phyloP scores from a whole-genome alignment of 305 asterid genomes.

The Fraxinus nigra region DNA sequence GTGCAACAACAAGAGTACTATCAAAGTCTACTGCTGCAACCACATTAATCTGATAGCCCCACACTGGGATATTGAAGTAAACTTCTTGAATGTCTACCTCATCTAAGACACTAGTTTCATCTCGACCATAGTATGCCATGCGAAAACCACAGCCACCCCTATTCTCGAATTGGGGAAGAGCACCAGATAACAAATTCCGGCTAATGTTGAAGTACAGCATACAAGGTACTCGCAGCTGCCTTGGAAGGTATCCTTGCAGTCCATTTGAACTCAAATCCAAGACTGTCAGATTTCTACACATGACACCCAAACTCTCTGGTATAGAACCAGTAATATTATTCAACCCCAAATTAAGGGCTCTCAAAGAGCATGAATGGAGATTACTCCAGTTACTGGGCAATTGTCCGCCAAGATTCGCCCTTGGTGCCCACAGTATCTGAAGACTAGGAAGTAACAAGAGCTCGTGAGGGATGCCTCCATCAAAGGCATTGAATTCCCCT shows the following conservation, averaged over 20 bases:
- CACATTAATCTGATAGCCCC: neutral
- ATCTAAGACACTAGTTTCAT: neutral
- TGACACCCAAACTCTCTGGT: neutral
- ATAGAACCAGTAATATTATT: neutral
- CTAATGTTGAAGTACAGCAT: neutral
- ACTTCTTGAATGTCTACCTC: neutral
- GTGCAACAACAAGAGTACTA: neutral
- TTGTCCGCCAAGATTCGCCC: neutral
- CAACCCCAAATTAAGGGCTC: neutral
- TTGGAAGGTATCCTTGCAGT: neutral
- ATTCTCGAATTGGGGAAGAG: neutral
- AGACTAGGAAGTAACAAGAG: neutral
- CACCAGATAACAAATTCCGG: neutral
- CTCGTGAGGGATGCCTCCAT: neutral
- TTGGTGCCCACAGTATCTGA: neutral
- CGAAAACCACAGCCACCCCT: neutral
- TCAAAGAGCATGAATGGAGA: too few relatives aligned
- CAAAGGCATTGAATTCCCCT: neutral
- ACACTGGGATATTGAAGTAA: neutral
- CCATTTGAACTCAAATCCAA: too few relatives aligned
- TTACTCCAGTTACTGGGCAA: neutral
- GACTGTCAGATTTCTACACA: too few relatives aligned
- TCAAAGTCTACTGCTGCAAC: neutral
- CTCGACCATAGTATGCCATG: neutral
- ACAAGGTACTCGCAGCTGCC: neutral